Base-by-base conservation (phyloP, 371 early-diverging fungal genomes). In the Mortierella sp. region DNA sequence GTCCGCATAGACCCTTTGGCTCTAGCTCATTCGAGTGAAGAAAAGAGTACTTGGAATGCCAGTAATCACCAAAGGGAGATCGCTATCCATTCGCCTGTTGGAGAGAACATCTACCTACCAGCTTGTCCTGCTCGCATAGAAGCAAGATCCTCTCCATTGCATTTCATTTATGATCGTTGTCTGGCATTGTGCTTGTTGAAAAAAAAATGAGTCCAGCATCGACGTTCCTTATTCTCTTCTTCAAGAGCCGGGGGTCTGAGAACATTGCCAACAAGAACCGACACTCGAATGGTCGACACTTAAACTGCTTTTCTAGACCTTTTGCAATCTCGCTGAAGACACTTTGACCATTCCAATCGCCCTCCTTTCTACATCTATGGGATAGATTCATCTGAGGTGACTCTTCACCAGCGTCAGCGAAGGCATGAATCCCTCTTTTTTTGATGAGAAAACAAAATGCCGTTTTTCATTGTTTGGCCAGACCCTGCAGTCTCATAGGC, bases 401-500 rank as follows among this genome's bases (percentile, higher is more conserved):
- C 61, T 37, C 61, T 34, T 22, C 61, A 37, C 61, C 61, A 61
- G 61, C 61, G 61, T 61, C 19, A 34, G 7, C 61, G 37, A 34
- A 37, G 37, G 61, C 61, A 61, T 61, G 37, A 61, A 61, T 61
- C 61, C 19, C 22, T 34, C 5, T n/a, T 8, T 48, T n/a, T n/a
- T n/a, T n/a, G n/a, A n/a, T n/a, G n/a, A n/a, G 48, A n/a, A 19
- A 48, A 9, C 22, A 22, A 47, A 47, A 48, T 9, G 48, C 48
- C 48, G 48, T 58, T 58, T 58, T 58, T 34, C 16, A 7, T 37
- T 61, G 37, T 37, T 61, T 61, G 61, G 61, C 61, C 61, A 37
- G 61, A 9, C 37, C 22, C 8, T 37, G 34, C 37, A 58, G 61
- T 61, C 61, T 61, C 61, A 61, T 61, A 61, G 61, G 24, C 24